Base-by-base conservation (phyloP, 1,284 basidiomycete genomes). In the Gomphus bonarii region DNA sequence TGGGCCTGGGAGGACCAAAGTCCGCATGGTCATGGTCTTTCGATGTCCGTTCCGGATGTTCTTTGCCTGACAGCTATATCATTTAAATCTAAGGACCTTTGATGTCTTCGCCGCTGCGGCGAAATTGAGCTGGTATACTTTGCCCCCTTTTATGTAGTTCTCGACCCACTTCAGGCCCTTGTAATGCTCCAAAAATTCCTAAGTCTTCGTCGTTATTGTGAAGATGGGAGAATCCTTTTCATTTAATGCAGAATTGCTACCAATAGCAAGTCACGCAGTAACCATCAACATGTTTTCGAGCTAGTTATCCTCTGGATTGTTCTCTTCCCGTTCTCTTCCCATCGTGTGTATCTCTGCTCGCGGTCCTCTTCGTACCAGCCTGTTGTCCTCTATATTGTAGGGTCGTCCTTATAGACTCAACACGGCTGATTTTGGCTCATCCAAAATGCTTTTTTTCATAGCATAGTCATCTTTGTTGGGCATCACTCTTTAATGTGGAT, bases 201-300 rank as follows among this genome's bases (percentile, higher is more conserved):
- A 97, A 11, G 86, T 85, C 72, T n/a, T 99, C 95, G 68, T 98
- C 95, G 10, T 95, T 99, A 68, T 99, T 97, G 74, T 95, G 91
- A 16, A 95, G 77, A 68, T 95, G 91, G 12, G 91, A 95, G 69
- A 92, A 95, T 61, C 83, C 84, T 72, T 94, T 95, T 92, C 92
- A 95, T 70, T 95, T 95, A 75, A 95, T 92, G 69, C 94, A 90
- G 75, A 88, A 95, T 51, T 92, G 91, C 91, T 94, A 65, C 54
- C 18, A 25, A 4, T n/a, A 55, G 4, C 12, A 35, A 58, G 35
- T 51, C 38, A 36, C 56, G 35, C 61, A 58, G 58, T 33, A 47
- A 54, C 20, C 2, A 7, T 11, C 46, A 16, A 48, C 12, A 95
- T 80, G 68, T 95, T 95, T 60, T 84, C 82, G 60, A 84, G 85